Base-by-base conservation (phyloP, 1,284 basidiomycete genomes). In the Wallemia mellicola region DNA sequence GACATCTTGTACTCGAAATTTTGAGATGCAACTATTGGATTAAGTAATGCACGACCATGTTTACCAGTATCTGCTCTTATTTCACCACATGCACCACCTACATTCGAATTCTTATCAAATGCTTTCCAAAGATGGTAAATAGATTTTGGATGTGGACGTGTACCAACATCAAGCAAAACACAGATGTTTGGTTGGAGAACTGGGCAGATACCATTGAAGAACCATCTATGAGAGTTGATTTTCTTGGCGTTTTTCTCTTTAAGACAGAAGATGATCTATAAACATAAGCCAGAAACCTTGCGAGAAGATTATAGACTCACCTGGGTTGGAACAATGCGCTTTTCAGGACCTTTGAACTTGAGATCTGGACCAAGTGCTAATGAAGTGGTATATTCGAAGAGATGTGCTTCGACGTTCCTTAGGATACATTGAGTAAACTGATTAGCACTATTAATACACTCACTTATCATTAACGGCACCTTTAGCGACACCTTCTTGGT, bases 241-340 rank as follows among this genome's bases (percentile, higher is more conserved):
- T 94, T 94, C 75, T 94, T 94, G 67, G 88, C 82, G 71, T 96
- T 96, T 74, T 94, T 87, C 30, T 88, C 87, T 72, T 96, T 96
- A 64, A 96, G 73, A 60, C 89, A 82, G 63, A 96, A 79, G 63
- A 96, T 94, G 60, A 92, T 86, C 68, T 57, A 24, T 2, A 17
- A 25, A 3, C 11, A 5, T 26, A 14, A 7, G 25, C 22, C 38
- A 48, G 38, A 11, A 48, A 48, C 5, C 19, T 11, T 15, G 14
- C 17, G 25, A 57, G 7, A 26, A 57, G 27, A 7, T 7, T 2
- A 7, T 25, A 57, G 14, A 57, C 55, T 17, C 11, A 57, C 55
- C 55, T 94, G 88, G 1, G 83, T 85, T 0, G 88, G 88, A 5
- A 91, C 82, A 60, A 92, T 82, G n/a, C 82, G 89, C 68, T 91